Evolutionary conservation across 1,284 basidiomycete species (phyloP), one percentile per base, ranked within the genome.

Genomic region (Puccinia triticina): DNA sequence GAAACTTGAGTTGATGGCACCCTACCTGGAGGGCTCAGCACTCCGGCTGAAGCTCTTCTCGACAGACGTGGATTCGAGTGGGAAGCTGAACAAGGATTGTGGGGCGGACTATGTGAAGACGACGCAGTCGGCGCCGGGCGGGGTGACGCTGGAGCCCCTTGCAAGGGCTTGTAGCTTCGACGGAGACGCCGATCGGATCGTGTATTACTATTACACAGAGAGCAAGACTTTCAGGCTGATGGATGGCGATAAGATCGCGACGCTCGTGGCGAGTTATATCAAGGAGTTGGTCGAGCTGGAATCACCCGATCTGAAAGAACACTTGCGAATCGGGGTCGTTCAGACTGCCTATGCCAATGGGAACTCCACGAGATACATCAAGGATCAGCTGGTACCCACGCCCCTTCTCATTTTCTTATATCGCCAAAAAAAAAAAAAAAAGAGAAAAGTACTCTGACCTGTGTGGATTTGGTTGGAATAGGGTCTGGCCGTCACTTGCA

Each of bases 281-380:
- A 92, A 93, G 37, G 95, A 96, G 83, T 90, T 97, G 14, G 93
- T 97, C 84, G 94, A 93, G 37, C 88, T 98, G 66, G 91, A 92
- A 50, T 88, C 89, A 29, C 1, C 43, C 23, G 87, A 90, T 64
- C 88, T 96, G 83, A 91, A 92, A 86, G 93, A 71, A 11, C 59
- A 81, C 32, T 32, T 72, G 18, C 57, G 59, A 46, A 81, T 97
- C 29, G 95, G 96, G 40, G 94, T 98, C 55, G 95, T 99, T 12
- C 97, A 99, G 88, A 99, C 97, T 0, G 97, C 97, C 0, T 99
- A 99, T 87, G 97, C 97, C 48, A 99, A 99, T 85, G 97, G 97
- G 18, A 94, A 92, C 84, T 98, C 96, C 0, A 99, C 97, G 16
- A 94, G 93, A 86, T 99, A 96, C 87, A 89, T 98, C 69, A 89